Evolutionary conservation across 805 yeast species (phyloP).

Genomic region (Candida coquimbonensis): DNA sequence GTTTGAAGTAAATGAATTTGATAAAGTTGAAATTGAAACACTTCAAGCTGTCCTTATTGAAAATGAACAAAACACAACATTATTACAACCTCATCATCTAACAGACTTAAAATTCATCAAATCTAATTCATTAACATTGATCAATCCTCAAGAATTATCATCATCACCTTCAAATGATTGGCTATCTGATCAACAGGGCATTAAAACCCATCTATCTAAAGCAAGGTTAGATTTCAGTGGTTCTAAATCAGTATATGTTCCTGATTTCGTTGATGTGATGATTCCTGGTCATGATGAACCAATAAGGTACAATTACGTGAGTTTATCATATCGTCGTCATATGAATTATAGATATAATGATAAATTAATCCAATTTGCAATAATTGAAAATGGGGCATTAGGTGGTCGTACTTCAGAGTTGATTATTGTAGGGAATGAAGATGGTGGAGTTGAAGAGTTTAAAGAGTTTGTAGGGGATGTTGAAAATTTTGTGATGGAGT

Average conservation of each 20-base stretch:
- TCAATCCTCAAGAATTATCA: neutral
- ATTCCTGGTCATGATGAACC: slow-evolving; percentile 29
- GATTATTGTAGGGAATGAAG: slow-evolving; percentile 30
- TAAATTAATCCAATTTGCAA: slow-evolving; percentile 32
- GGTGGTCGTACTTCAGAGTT: slow-evolving; percentile 50
- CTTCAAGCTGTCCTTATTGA: slow-evolving; percentile 38
- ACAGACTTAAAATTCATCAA: slow-evolving; percentile 38
- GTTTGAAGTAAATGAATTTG: slow-evolving; percentile 35
- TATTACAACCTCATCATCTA: slow-evolving; percentile 34
- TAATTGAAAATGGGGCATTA: slow-evolving; percentile 50
- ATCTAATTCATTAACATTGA: slow-evolving; percentile 11
- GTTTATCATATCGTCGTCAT: slow-evolving; percentile 37
- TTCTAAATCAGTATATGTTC: slow-evolving; percentile 27
- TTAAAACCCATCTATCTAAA: slow-evolving; percentile 32
- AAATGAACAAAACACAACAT: slow-evolving; percentile 34
- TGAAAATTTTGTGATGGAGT: slow-evolving; percentile 11
- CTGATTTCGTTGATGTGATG: slow-evolving; percentile 31
- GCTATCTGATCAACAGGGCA: slow-evolving; percentile 33
- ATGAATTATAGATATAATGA: slow-evolving; percentile 34
- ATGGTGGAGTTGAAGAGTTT: slow-evolving; percentile 10
- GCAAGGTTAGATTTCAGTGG: slow-evolving; percentile 38
- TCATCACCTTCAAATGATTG: slow-evolving; percentile 3
- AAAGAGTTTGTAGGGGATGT: slow-evolving; percentile 14
- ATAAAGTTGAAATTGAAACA: slow-evolving; percentile 26
- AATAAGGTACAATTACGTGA: slow-evolving; percentile 39